Base-by-base conservation (phyloP, 2,329 filamentous ascomycete species). In the Calycina marina region DNA sequence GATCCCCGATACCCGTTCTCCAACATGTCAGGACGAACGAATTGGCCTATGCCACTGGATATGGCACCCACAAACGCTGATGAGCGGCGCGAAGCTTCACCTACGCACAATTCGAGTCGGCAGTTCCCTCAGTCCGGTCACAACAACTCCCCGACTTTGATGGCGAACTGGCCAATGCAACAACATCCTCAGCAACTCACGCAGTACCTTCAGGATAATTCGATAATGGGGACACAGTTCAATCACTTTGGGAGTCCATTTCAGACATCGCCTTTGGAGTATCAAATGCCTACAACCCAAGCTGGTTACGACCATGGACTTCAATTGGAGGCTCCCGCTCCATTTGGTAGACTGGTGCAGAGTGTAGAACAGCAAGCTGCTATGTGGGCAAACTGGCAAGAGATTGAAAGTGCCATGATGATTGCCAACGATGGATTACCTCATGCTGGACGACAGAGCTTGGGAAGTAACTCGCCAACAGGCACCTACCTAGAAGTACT, bases 401-500 rank as follows among this genome's bases (percentile, higher is more conserved):
- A 93, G 49, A 80, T 93, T 47, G 74, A 80, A 45, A 66, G 70
- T 36, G 73, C 77, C 51, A 67, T 78, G 56, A 59, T 68, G 14
- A 65, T 65, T 43, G 54, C 56, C n/a, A 44, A 43, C 22, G 57
- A 63, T 39, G 63, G 67, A 22, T 56, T 69, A 17, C 53, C 59
- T 9, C 56, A 62, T 41, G 53, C 56, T 16, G 51, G 63, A 18
- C 48, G 60, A 18, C 59, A 61, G 56, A 66, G 62, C 45, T 45
- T 67, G 37, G 65, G 61, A 36, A 70, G 60, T 52, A 76, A 72
- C 48, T 86, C 81, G 22, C 81, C 81, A 1, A 81, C 77, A 2
- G 77, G 80, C 46, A 81, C 77, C 17, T 86, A 83, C 54, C 62
- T 93, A 28, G 86, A 94, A 56, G 81, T 93, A 18, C 62, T 88